Conservation (phyloP, 306 rosid species). For the Alnus rubra region DNA sequence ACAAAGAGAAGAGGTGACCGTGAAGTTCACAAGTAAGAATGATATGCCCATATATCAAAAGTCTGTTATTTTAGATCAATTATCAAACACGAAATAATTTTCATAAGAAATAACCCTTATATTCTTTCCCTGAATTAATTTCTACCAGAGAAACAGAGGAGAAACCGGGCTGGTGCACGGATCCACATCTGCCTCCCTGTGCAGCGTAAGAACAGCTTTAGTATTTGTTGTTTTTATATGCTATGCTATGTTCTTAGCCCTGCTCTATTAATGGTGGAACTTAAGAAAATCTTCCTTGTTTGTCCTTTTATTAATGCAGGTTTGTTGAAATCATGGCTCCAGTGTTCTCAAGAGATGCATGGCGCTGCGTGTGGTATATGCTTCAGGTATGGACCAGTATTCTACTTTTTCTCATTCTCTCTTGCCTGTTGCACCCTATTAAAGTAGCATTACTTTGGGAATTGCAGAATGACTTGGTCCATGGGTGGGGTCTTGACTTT, state of each 20-base stretch:
- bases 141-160: slow-evolving; percentile 71
- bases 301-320: slow-evolving; percentile 39
- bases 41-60: slow-evolving; percentile 8
- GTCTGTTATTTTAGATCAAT: slow-evolving; percentile 17
- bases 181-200: slow-evolving; percentile 96
- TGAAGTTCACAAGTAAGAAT: slow-evolving; percentile 91
- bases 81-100: not conserved
- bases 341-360: slow-evolving; percentile 92
- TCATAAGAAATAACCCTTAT: slow-evolving; percentile 7
- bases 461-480: slow-evolving; percentile 92
- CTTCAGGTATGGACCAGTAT: slow-evolving; percentile 59
- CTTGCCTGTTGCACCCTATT: slow-evolving; percentile 13
- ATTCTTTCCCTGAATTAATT: slow-evolving; percentile 20
- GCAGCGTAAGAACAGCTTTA: slow-evolving; percentile 69
- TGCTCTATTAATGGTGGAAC: slow-evolving; percentile 16
- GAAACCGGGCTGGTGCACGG: slow-evolving; percentile 95
- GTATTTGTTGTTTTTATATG: slow-evolving; percentile 6
- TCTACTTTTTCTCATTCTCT: slow-evolving; percentile 9
- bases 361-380: slow-evolving; percentile 99
- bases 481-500: slow-evolving; percentile 99
- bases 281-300: not conserved
- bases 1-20: slow-evolving; percentile 89
- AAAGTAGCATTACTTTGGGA: slow-evolving; percentile 7
- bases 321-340: slow-evolving; percentile 99
- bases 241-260: not conserved